These are phyloP conservation scores for Sporisorium exsertum DNA, from an alignment of 1,284 basidiomycete species.

Conservation along the genomic window DNA sequence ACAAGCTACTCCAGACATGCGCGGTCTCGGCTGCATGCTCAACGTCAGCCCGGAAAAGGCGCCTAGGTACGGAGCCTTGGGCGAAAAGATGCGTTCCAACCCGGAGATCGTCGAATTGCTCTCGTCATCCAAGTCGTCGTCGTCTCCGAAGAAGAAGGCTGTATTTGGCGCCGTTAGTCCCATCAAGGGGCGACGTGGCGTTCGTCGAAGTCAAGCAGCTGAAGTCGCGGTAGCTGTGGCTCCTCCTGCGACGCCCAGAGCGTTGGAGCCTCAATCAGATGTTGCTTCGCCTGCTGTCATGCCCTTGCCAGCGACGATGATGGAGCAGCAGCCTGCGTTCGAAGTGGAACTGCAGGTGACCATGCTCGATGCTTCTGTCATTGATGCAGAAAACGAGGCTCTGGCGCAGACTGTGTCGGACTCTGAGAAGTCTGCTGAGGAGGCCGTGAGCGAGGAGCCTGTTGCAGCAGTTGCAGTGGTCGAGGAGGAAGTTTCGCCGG, in stretches of 20 bases:
- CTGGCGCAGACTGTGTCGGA: constrained; percentile 13
- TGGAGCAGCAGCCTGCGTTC: constrained; percentile 14
- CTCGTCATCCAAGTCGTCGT: constrained; percentile 18
- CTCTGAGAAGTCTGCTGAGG: constrained; percentile 6
- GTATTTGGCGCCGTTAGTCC: constrained; percentile 6
- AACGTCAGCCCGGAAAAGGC: constrained; percentile 14
- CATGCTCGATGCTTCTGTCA: constrained; percentile 27
- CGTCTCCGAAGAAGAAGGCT: constrained; percentile 21
- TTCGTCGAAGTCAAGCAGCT: constrained; percentile 35
- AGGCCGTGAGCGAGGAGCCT: not conserved
- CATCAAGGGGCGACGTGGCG: constrained; percentile 22
- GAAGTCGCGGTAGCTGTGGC: constrained; percentile 21
- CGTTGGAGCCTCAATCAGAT: not conserved
- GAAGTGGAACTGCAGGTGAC: constrained; percentile 45
- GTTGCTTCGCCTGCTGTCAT: constrained; percentile 6
- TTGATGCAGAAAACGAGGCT: constrained; percentile 37
- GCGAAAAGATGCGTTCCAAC: constrained; percentile 40
- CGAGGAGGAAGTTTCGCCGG: not conserved
- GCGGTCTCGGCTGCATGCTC: constrained; percentile 25
- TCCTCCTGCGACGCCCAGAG: constrained; percentile 16
- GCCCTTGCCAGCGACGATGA: constrained; percentile 2
- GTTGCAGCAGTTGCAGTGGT: not conserved
- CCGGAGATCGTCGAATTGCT: constrained; percentile 31
- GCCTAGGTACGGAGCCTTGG: constrained; percentile 33
- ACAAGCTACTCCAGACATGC: constrained; percentile 35